phyloP scores from a whole-genome alignment of 495 filamentous ascomycete genomes.

The Rhizodiscina lignyota region DNA sequence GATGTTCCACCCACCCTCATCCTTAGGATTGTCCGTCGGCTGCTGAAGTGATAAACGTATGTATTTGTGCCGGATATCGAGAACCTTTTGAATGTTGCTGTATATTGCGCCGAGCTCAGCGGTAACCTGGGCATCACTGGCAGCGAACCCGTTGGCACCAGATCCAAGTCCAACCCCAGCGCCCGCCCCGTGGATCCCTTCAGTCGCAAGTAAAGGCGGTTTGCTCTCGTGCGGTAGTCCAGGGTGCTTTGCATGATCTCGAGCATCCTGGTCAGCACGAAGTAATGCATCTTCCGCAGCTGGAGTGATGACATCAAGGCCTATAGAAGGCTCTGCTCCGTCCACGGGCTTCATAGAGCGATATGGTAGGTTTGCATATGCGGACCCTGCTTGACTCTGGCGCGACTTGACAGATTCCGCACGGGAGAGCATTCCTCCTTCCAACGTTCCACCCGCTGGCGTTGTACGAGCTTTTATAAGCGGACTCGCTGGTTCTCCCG shows the following conservation, averaged over 20 bases:
- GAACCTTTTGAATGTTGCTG: slow-evolving; percentile 64
- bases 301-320: slow-evolving; percentile 4
- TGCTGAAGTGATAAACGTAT: slow-evolving; percentile 73
- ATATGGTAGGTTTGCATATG: slow-evolving; percentile 5
- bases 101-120: slow-evolving; percentile 74
- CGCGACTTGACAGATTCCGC: slow-evolving; percentile 17
- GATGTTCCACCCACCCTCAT: slow-evolving; percentile 68
- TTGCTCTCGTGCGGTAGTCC: slow-evolving; percentile 31
- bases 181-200: slow-evolving; percentile 34
- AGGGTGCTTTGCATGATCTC: slow-evolving; percentile 27
- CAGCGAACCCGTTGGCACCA: slow-evolving; percentile 28
- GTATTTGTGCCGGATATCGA: slow-evolving; percentile 80
- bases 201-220: slow-evolving; percentile 24
- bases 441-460: slow-evolving; percentile 11
- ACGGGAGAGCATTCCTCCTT: slow-evolving; percentile 5
- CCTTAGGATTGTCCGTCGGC: slow-evolving; percentile 67
- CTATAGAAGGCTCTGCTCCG: not conserved
- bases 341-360: not conserved
- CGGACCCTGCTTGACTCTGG: slow-evolving; percentile 21
- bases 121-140: slow-evolving; percentile 52
- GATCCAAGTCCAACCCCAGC: slow-evolving; percentile 32
- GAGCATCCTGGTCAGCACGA: slow-evolving; percentile 28
- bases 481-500: slow-evolving; percentile 33
- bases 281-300: slow-evolving; percentile 18
- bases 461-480: slow-evolving; percentile 23